phyloP scores from a whole-genome alignment of 2,329 filamentous ascomycete species.

The Ophiognomonia clavigignenti-juglandacearum region DNA sequence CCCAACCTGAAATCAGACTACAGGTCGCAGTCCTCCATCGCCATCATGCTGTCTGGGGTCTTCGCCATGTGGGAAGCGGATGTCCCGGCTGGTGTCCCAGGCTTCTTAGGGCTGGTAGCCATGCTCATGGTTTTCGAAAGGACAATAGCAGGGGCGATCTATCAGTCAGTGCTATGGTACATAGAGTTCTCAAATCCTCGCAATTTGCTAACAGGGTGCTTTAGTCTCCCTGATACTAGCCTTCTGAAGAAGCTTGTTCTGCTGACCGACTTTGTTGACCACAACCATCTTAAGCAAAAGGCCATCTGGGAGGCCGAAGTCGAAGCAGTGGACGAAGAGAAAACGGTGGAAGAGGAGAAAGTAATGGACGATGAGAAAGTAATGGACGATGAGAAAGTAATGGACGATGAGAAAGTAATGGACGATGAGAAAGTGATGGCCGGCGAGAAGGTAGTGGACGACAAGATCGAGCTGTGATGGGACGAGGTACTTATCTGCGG shows the following conservation, averaged over 20 bases:
- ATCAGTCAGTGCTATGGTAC: background rate
- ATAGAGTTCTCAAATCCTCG: background rate
- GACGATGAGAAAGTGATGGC: too few species aligned
- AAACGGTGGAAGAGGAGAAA: background rate
- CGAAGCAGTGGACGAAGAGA: background rate
- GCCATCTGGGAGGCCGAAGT: background rate
- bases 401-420: too few species aligned
- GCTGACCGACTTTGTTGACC: slow-evolving; percentile 5
- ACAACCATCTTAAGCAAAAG: slow-evolving; percentile 1
- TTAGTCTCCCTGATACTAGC: background rate
- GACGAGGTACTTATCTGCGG: too few species aligned
- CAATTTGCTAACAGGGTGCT: background rate
- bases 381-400: too few species aligned
- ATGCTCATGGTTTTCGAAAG: background rate
- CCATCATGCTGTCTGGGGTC: background rate
- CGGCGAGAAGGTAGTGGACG: too few species aligned
- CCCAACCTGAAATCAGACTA: background rate
- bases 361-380: background rate
- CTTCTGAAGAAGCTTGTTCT: background rate
- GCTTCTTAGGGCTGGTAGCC: background rate
- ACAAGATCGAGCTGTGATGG: too few species aligned
- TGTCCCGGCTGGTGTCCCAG: slow-evolving; percentile 1
- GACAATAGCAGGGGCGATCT: background rate
- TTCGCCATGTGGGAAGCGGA: slow-evolving; percentile 8
- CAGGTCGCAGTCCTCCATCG: background rate